Evolutionary conservation across 176 grass and related monocot genomes (phyloP).

Genomic region (Hordeum marinum): DNA sequence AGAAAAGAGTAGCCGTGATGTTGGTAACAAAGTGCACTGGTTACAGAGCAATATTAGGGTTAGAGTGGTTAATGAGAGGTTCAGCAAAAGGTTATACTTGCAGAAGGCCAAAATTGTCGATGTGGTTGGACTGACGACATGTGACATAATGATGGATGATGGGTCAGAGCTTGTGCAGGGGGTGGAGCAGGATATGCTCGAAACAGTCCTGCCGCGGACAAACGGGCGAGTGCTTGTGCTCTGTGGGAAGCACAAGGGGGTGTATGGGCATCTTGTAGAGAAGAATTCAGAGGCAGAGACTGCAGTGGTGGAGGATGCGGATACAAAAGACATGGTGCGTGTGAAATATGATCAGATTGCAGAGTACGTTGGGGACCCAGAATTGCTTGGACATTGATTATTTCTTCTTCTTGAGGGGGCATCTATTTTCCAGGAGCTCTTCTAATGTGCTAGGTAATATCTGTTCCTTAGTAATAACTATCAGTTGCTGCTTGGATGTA

Average conservation of each 20-base stretch:
- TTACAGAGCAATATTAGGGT: conserved; percentile 85
- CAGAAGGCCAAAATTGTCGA: conserved; percentile 79
- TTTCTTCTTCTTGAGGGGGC: neutral
- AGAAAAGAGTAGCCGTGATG: neutral
- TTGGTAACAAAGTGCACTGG: conserved; percentile 48
- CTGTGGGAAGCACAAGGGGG: conserved; percentile 74
- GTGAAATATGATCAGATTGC: conserved; percentile 81
- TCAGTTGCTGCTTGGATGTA: conserved; percentile 14
- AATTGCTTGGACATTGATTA: conserved; percentile 70
- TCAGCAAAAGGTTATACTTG: conserved; percentile 67
- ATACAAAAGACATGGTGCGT: conserved; percentile 67
- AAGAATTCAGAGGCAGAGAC: conserved; percentile 57
- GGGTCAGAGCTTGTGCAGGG: conserved; percentile 66
- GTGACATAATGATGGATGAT: conserved; percentile 80
- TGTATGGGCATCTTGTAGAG: conserved; percentile 73
- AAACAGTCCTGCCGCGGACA: conserved; percentile 78
- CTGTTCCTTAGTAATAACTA: conserved; percentile 5
- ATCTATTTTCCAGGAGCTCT: neutral
- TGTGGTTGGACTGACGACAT: conserved; percentile 81
- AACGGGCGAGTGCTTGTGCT: conserved; percentile 78
- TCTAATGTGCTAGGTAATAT: conserved; percentile 29
- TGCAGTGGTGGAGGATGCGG: conserved; percentile 66
- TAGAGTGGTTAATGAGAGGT: conserved; percentile 72
- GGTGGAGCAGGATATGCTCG: conserved; percentile 87
- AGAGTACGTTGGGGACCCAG: conserved; percentile 78